A percentile compares a stretch with the other conserved stretches of the same genome.
Conservation (phyloP, 768 basidiomycete species). For the Amanita rubescens region DNA sequence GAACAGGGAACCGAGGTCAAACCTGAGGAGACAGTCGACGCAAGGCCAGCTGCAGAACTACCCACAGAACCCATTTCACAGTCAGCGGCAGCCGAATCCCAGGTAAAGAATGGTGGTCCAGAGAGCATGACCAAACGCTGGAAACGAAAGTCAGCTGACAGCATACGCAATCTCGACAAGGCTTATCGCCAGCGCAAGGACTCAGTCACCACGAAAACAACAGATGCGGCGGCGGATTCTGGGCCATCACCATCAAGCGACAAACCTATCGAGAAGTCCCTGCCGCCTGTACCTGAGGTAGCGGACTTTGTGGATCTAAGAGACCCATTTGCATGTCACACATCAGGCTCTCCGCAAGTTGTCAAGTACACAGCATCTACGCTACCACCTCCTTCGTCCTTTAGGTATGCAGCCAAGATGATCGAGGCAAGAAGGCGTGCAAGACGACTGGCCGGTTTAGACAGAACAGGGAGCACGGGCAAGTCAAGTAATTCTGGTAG, state of each 20-base stretch:
- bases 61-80: not conserved
- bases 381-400: not conserved
- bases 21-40: not conserved
- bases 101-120: not conserved
- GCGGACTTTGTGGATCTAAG: constrained; percentile 1
- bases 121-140: not conserved
- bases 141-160: not conserved
- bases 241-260: not conserved
- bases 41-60: too few relatives aligned
- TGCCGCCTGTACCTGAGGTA: not conserved
- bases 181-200: not conserved
- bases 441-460: not conserved
- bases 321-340: constrained; percentile 1
- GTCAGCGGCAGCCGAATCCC: not conserved
- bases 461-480: not conserved
- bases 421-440: not conserved
- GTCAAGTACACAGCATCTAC: not conserved
- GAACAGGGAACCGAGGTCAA: not conserved
- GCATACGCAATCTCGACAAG: not conserved
- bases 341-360: not conserved
- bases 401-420: not conserved
- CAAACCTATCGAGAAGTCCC: not conserved
- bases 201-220: not conserved
- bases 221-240: not conserved
- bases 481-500: not conserved